These are phyloP conservation scores for Piromyces sp. DNA, from an alignment of 192 early-diverging fungal genomes.

Conservation along the genomic window DNA sequence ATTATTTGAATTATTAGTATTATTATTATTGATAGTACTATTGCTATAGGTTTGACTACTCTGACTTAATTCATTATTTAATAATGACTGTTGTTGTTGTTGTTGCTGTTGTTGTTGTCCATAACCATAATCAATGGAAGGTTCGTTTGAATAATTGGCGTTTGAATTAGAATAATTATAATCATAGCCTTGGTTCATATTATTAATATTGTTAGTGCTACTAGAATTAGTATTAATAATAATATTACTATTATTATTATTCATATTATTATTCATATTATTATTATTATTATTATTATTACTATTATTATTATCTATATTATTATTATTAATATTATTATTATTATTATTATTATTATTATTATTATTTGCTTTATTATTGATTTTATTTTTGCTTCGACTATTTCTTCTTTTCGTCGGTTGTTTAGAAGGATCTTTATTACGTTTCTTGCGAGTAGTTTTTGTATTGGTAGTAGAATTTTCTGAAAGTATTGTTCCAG, in stretches of 20 bases:
- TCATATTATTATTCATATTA: background rate
- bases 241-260: too few relatives aligned
- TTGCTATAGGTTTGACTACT: background rate
- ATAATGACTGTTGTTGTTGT: too few relatives aligned
- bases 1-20: background rate
- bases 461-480: too few relatives aligned
- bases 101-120: too few relatives aligned
- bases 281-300: background rate
- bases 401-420: too few relatives aligned
- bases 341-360: too few relatives aligned
- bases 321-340: too few relatives aligned
- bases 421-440: too few relatives aligned
- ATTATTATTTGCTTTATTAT: background rate
- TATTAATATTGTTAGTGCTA: background rate
- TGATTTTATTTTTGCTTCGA: too few relatives aligned
- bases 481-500: too few relatives aligned
- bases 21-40: background rate
- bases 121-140: background rate
- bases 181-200: background rate
- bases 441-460: too few relatives aligned
- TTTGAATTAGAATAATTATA: background rate
- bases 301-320: too few relatives aligned
- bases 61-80: background rate
- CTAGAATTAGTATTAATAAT: background rate
- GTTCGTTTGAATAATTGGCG: background rate